Conservation (phyloP, 192 early-diverging fungal species). For the Funneliformis mosseae region DNA sequence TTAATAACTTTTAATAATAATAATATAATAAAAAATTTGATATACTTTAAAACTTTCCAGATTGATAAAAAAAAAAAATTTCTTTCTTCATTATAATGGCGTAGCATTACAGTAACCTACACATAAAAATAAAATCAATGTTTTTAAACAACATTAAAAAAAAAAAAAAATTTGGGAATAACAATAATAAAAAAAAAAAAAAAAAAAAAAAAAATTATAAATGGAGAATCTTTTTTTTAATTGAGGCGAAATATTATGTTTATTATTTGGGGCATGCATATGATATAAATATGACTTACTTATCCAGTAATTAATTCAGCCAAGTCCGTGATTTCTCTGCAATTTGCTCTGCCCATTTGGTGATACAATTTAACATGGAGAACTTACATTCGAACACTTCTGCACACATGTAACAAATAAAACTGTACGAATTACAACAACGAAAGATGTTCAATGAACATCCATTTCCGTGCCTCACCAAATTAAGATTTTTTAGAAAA, state of each 20-base stretch:
- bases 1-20: no score
- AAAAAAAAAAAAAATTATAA: not conserved
- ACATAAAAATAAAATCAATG: no score
- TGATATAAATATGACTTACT: slow-evolving; percentile 16
- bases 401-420: slow-evolving; percentile 11
- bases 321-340: slow-evolving; percentile 15
- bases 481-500: not conserved
- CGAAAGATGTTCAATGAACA: not conserved
- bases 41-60: no score
- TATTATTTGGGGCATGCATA: slow-evolving; percentile 16
- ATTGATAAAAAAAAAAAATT: no score
- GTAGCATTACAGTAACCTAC: no score
- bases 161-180: no score
- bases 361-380: not conserved
- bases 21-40: no score
- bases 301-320: slow-evolving; percentile 10
- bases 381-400: not conserved
- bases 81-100: no score
- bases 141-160: no score
- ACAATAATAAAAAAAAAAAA: no score
- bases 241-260: not conserved
- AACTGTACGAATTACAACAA: not conserved
- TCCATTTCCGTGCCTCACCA: not conserved
- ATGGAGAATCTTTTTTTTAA: not conserved
- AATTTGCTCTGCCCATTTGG: not conserved